A percentile compares a stretch with the other conserved stretches of the same genome.
phyloP scores from a whole-genome alignment of 2,329 filamentous ascomycete species.

The Sphaerulina populicola region DNA sequence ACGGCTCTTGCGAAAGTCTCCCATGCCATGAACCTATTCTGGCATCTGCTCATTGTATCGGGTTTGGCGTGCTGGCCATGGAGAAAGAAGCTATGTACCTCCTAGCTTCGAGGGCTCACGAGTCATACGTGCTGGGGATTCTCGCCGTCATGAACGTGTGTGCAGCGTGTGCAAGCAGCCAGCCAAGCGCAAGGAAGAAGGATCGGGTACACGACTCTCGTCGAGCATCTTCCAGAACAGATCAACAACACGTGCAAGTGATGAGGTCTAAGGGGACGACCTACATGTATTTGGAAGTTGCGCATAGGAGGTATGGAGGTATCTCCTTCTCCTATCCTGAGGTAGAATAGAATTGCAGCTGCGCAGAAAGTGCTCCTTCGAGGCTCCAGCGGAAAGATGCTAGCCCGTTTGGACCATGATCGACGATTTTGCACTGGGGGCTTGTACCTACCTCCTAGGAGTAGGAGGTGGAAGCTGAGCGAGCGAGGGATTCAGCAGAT shows the following conservation, averaged over 20 bases:
- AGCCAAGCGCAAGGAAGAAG: no score
- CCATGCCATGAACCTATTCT: slow-evolving; percentile 8
- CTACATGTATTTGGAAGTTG: neutral
- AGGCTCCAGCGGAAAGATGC: neutral
- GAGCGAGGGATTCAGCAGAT: neutral
- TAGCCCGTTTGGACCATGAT: neutral
- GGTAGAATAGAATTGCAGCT: neutral
- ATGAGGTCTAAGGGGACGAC: neutral
- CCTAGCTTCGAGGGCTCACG: neutral
- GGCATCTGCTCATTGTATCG: slow-evolving; percentile 4
- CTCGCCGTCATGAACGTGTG: slow-evolving; percentile 2
- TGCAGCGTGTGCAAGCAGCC: slow-evolving; percentile 1
- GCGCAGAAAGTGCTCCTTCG: no score
- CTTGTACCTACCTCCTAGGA: no score
- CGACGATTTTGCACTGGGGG: neutral
- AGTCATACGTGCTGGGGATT: slow-evolving; percentile 5
- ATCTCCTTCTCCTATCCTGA: no score
- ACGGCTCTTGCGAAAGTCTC: slow-evolving; percentile 7
- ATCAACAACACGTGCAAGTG: slow-evolving; percentile 14
- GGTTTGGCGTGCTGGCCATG: slow-evolving; percentile 8
- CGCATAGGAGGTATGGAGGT: no score
- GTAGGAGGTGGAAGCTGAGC: neutral
- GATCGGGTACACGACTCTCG: slow-evolving; percentile 3
- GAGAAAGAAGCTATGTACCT: no score
- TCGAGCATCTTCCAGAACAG: slow-evolving; percentile 5